Evolutionary conservation across 2,329 filamentous ascomycete species (phyloP).

Genomic region (Nigrospora oryzae): DNA sequence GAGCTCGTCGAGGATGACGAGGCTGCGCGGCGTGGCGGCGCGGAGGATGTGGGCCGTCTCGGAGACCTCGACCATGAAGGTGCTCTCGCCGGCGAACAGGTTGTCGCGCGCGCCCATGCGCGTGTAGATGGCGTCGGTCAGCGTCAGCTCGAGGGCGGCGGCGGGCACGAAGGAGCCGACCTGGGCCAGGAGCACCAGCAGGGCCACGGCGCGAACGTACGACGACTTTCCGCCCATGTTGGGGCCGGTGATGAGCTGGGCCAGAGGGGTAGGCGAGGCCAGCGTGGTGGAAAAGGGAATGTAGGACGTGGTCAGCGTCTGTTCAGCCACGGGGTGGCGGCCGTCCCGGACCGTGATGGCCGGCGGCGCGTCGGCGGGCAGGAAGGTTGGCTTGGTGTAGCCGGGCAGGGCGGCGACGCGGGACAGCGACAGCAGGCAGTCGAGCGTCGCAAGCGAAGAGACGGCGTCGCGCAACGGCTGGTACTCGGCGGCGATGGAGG

Average conservation of each 20-base stretch:
- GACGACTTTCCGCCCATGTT: constrained; percentile 99
- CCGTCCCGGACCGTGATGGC: constrained; percentile 65
- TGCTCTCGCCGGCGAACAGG: constrained; percentile 87
- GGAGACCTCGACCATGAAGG: constrained; percentile 95
- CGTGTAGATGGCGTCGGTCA: constrained; percentile 87
- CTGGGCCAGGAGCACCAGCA: constrained; percentile 90
- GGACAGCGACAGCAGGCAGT: constrained; percentile 82
- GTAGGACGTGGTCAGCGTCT: constrained; percentile 75
- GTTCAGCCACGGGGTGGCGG: constrained; percentile 93
- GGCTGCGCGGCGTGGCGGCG: constrained; percentile 71
- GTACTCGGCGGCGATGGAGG: constrained; percentile 73
- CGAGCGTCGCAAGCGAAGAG: constrained; percentile 74
- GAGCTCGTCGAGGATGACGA: constrained; percentile 91
- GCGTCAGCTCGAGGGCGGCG: constrained; percentile 61
- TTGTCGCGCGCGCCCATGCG: constrained; percentile 96
- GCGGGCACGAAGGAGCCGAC: constrained; percentile 93
- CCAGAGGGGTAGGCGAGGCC: constrained; percentile 55
- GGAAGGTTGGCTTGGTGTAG: constrained; percentile 69
- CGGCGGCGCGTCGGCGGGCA: constrained; percentile 52
- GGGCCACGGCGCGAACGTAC: constrained; percentile 85
- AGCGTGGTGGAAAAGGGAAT: constrained; percentile 83
- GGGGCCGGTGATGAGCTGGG: constrained; percentile 86
- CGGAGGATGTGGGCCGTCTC: constrained; percentile 90
- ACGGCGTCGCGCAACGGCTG: constrained; percentile 84
- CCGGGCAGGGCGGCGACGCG: constrained; percentile 78